Base-by-base conservation (phyloP, 257 asterid genomes). In the Striga asiatica region DNA sequence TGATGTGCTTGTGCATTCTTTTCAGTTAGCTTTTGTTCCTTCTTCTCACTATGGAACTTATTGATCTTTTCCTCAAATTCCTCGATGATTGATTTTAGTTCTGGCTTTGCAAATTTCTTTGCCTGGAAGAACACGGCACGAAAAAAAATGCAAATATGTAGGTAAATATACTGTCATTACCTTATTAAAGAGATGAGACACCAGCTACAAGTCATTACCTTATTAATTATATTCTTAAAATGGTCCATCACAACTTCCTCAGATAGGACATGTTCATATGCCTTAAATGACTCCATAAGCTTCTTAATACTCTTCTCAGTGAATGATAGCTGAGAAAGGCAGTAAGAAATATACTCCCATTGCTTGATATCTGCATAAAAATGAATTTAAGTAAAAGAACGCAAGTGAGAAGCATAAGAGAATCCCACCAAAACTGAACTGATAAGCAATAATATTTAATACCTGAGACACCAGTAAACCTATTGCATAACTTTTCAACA, bases 401-500 rank as follows among this genome's bases (percentile, higher is more conserved):
- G 8, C 50, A 29, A 29, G 13, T 35, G 18, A 46, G 49, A 18
- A 47, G 45, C 37, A 55, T n/a, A n/a, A n/a, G n/a, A n/a, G n/a
- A 22, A 10, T 18, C 50, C 31, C 25, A 20, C 46, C 71, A 46
- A 41, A 53, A 59, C 3, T 28, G 7, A 54, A 61, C 37, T 23
- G 32, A 31, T 35, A n/a, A 24, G 58, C 31, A 24, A 22, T 58
- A 16, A 4, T 8, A 24, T 49, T 39, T 11, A 49, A 61, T 79
- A 91, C 98, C 98, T 69, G 94, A 71, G 63, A 82, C 93, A 29
- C 98, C 98, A 47, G 83, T 66, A 63, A 92, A 79, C 76, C 98
- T 84, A 58, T 84, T 78, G 82, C 93, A 84, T 56, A 92, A 84
- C 72, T 92, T 92, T 60, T 92, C 98, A n/a, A 92, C 98, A 59